These are phyloP conservation scores for Zychaea mexicana DNA, from an alignment of 371 early-diverging fungal species.

Conservation along the genomic window DNA sequence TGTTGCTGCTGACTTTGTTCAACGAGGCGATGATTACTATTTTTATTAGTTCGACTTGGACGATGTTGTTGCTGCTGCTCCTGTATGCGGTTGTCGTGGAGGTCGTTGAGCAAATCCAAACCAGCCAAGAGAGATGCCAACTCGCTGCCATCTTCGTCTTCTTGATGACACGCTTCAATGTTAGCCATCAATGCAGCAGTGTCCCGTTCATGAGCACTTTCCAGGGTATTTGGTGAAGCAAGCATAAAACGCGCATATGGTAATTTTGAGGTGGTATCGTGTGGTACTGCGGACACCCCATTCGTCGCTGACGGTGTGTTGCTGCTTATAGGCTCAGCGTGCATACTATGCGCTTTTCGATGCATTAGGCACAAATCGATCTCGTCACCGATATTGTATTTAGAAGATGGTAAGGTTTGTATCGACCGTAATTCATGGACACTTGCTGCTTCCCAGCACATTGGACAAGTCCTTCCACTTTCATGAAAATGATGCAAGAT, in stretches of 20 bases:
- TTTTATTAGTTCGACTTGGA: not conserved
- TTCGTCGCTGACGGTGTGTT: not conserved
- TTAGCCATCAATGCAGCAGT: slow-evolving; percentile 35
- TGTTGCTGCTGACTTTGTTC: not conserved
- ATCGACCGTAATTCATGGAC: slow-evolving; percentile 67
- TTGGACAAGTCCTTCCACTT: slow-evolving; percentile 71
- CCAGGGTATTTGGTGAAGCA: slow-evolving; percentile 44
- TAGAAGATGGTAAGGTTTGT: slow-evolving; percentile 21
- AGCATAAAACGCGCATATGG: slow-evolving; percentile 57
- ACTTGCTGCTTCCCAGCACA: slow-evolving; percentile 78
- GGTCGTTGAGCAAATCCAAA: not conserved
- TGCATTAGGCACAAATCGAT: slow-evolving; percentile 6
- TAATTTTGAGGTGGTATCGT: slow-evolving; percentile 19
- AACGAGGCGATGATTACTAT: slow-evolving; percentile 1
- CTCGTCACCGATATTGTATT: not conserved
- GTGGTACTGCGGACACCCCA: not conserved
- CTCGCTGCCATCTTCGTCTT: slow-evolving; percentile 37
- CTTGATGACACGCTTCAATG: slow-evolving; percentile 26
- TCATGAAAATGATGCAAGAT: slow-evolving; percentile 70
- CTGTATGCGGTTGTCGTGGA: not conserved
- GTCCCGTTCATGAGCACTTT: slow-evolving; percentile 42
- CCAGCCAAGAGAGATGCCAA: slow-evolving; percentile 21
- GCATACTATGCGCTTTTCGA: slow-evolving; percentile 4
- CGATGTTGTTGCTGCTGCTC: not conserved
- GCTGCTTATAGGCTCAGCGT: not conserved